Percentiles rank a stretch among this genome's conserved stretches.
Evolutionary conservation across 495 filamentous ascomycete species (phyloP).

Genomic region (Clavariopsis aquatica): DNA sequence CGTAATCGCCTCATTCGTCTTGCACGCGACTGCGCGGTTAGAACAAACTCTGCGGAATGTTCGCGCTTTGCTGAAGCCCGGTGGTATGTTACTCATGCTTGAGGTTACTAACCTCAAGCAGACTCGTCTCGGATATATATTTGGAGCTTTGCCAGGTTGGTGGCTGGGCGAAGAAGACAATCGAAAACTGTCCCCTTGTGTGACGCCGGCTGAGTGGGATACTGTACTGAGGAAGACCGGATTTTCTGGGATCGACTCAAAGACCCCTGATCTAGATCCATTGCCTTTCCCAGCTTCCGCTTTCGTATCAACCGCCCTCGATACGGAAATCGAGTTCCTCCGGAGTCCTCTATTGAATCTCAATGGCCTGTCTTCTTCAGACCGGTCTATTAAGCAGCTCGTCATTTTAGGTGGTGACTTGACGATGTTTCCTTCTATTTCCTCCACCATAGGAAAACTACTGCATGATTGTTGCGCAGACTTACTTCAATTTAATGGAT

Average conservation of each 20-base stretch:
- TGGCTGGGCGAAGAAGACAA: slow-evolving; percentile 14
- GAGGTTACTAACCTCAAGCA: neutral
- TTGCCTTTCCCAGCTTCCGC: neutral
- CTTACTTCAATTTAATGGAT: neutral
- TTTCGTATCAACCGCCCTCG: neutral
- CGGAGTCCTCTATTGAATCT: neutral
- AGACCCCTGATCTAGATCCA: neutral
- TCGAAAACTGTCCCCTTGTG: neutral
- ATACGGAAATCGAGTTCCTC: neutral
- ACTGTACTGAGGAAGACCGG: neutral
- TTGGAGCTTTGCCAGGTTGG: slow-evolving; percentile 16
- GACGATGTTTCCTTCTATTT: neutral
- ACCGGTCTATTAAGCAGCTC: neutral
- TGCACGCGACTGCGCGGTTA: slow-evolving; percentile 7
- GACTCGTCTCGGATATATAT: neutral
- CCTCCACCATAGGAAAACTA: neutral
- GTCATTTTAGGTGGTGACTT: neutral
- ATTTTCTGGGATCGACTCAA: slow-evolving; percentile 14
- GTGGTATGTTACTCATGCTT: slow-evolving; percentile 12
- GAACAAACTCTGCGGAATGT: slow-evolving; percentile 1
- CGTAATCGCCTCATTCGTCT: slow-evolving; percentile 16
- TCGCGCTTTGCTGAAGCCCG: slow-evolving; percentile 16
- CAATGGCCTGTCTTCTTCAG: neutral
- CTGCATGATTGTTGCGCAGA: neutral
- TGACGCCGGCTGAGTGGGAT: slow-evolving; percentile 8